These are phyloP conservation scores for Venustampulla echinocandica DNA, from an alignment of 495 filamentous ascomycete genomes.

Conservation along the genomic window DNA sequence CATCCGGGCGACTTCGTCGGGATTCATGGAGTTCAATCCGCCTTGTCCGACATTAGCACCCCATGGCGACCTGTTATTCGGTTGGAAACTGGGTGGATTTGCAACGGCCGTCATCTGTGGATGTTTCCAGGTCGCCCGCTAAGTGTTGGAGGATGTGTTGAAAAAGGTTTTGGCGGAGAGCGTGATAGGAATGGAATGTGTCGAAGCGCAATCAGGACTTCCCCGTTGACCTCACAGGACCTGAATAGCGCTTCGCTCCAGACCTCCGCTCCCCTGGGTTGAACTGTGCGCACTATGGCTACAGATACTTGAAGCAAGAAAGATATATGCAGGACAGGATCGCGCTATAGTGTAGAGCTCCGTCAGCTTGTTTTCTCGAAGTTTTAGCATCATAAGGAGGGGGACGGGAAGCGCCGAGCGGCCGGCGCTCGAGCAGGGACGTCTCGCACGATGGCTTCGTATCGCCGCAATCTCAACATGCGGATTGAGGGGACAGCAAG, in stretches of 20 bases:
- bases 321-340: background rate
- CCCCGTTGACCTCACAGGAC: slow-evolving; percentile 15
- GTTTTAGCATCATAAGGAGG: slow-evolving; percentile 13
- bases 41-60: slow-evolving; percentile 66
- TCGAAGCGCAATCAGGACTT: slow-evolving; percentile 1
- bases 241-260: slow-evolving; percentile 11
- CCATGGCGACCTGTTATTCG: slow-evolving; percentile 54
- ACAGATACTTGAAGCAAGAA: background rate
- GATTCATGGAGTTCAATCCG: slow-evolving; percentile 68
- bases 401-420: slow-evolving; percentile 4
- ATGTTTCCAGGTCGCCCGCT: slow-evolving; percentile 19
- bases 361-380: slow-evolving; percentile 13
- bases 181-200: slow-evolving; percentile 8
- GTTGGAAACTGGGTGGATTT: slow-evolving; percentile 80
- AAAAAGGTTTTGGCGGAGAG: slow-evolving; percentile 17
- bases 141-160: slow-evolving; percentile 10
- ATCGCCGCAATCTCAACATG: too few species aligned
- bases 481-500: background rate
- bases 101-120: slow-evolving; percentile 91
- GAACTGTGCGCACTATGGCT: background rate
- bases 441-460: background rate
- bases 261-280: background rate
- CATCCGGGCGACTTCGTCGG: slow-evolving; percentile 81
- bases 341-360: slow-evolving; percentile 9
- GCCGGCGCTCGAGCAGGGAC: background rate